These are phyloP conservation scores for Asterella californica DNA, from an alignment of 225 moss, liverwort and hornwort species.

Conservation along the genomic window DNA sequence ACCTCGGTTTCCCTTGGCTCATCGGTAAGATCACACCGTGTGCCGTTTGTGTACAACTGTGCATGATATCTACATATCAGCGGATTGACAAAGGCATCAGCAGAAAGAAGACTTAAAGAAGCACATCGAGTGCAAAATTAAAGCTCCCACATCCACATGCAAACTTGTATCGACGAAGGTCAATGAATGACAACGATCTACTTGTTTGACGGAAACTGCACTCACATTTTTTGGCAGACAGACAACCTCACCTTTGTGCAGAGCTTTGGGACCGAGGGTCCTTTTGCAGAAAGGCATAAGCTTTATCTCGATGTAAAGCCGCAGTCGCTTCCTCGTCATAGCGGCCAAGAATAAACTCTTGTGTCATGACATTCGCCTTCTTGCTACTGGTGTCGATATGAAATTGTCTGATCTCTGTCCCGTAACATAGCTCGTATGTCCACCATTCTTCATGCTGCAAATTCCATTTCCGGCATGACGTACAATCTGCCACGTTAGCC, in stretches of 20 bases:
- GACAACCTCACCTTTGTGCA: constrained; percentile 69
- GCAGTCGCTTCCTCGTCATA: constrained; percentile 67
- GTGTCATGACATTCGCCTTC: constrained; percentile 46
- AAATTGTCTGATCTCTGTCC: constrained; percentile 67
- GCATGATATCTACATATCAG: constrained; percentile 68
- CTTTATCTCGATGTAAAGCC: constrained; percentile 66
- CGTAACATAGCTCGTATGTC: constrained; percentile 81
- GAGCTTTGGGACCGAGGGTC: constrained; percentile 92
- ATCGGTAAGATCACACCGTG: constrained; percentile 83
- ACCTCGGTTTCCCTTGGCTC: constrained; percentile 94
- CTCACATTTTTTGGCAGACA: background rate
- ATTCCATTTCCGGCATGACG: background rate
- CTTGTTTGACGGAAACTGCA: background rate
- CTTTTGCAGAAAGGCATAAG: constrained; percentile 69
- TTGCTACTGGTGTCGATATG: constrained; percentile 56
- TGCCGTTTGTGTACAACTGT: constrained; percentile 84
- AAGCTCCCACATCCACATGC: background rate
- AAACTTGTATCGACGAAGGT: background rate
- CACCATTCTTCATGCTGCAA: constrained; percentile 92
- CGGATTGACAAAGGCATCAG: background rate
- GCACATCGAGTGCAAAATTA: background rate
- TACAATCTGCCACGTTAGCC: background rate
- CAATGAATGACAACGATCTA: background rate
- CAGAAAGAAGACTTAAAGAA: background rate
- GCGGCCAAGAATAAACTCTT: constrained; percentile 75